phyloP scores from a whole-genome alignment of 1,284 basidiomycete genomes.

The Rhodotorula sp. region DNA sequence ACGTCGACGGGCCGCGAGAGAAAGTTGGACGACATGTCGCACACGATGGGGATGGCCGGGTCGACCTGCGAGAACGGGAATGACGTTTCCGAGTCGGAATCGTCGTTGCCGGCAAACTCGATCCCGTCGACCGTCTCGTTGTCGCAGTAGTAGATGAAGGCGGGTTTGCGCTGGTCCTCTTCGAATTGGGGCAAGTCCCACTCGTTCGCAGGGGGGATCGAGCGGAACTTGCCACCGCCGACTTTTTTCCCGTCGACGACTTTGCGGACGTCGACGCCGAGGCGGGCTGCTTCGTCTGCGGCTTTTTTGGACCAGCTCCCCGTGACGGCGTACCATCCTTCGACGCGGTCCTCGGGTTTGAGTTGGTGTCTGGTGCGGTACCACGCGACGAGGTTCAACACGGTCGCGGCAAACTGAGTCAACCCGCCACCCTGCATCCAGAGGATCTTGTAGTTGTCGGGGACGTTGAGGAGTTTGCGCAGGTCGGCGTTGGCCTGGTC shows the following conservation, averaged over 20 bases:
- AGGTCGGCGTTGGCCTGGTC: conserved; percentile 60
- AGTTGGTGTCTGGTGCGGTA: conserved; percentile 60
- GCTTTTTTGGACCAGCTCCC: conserved; percentile 90
- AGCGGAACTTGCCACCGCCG: conserved; percentile 35
- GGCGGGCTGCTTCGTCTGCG: conserved; percentile 69
- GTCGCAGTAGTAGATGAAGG: conserved; percentile 96
- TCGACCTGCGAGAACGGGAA: conserved; percentile 83
- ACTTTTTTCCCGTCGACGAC: conserved; percentile 59
- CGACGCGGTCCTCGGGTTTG: conserved; percentile 54
- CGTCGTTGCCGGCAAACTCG: conserved; percentile 68
- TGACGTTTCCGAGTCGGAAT: conserved; percentile 51
- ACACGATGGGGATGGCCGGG: conserved; percentile 72
- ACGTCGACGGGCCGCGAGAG: conserved; percentile 91
- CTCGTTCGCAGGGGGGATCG: conserved; percentile 29
- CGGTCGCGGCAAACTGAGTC: conserved; percentile 81
- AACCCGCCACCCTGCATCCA: conserved; percentile 92
- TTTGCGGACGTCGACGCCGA: conserved; percentile 61
- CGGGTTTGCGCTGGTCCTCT: conserved; percentile 60
- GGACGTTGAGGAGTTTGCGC: conserved; percentile 72
- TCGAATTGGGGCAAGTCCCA: conserved; percentile 55
- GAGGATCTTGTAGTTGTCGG: conserved; percentile 76
- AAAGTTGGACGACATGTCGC: conserved; percentile 95
- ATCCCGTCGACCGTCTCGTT: conserved; percentile 99
- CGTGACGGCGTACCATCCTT: conserved; percentile 78
- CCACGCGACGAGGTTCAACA: conserved; percentile 80